phyloP scores from a whole-genome alignment of 2,329 filamentous ascomycete species.

The Paraphoma sp. region DNA sequence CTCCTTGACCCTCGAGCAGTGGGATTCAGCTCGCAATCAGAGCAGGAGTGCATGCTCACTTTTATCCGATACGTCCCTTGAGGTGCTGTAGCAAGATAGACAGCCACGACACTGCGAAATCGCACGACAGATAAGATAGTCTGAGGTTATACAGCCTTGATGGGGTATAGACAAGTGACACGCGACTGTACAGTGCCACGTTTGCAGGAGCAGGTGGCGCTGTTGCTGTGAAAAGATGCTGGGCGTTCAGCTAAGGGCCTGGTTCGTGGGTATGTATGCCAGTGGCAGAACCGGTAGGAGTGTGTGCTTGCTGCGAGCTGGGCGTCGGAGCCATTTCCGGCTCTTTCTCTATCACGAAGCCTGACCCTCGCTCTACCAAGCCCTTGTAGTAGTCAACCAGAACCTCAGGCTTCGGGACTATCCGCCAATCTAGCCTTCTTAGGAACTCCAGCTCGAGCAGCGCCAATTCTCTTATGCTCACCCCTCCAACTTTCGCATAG shows the following conservation, averaged over 20 bases:
- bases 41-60: constrained; percentile 28
- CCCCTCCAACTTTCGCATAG: constrained; percentile 91
- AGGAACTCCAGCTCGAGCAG: constrained; percentile 93
- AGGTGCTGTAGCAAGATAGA: background rate
- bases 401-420: constrained; percentile 93
- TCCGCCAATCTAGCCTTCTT: constrained; percentile 92
- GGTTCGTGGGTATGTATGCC: constrained; percentile 29
- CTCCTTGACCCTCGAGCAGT: background rate
- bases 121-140: background rate
- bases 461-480: constrained; percentile 87
- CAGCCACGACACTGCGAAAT: background rate
- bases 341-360: constrained; percentile 59
- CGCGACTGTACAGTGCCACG: background rate
- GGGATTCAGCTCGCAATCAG: background rate
- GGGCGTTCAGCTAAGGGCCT: constrained; percentile 15
- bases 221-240: background rate
- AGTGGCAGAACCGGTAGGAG: constrained; percentile 26
- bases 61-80: constrained; percentile 4
- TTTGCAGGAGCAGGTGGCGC: background rate
- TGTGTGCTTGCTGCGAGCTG: constrained; percentile 14
- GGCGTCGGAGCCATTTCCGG: constrained; percentile 18
- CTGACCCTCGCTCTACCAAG: constrained; percentile 72
- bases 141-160: background rate
- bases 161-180: background rate
- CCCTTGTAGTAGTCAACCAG: constrained; percentile 92